Percentiles rank a stretch among this genome's conserved stretches.
Conservation (phyloP, 2,329 filamentous ascomycete genomes). For the Cadophora luteo-olivacea region DNA sequence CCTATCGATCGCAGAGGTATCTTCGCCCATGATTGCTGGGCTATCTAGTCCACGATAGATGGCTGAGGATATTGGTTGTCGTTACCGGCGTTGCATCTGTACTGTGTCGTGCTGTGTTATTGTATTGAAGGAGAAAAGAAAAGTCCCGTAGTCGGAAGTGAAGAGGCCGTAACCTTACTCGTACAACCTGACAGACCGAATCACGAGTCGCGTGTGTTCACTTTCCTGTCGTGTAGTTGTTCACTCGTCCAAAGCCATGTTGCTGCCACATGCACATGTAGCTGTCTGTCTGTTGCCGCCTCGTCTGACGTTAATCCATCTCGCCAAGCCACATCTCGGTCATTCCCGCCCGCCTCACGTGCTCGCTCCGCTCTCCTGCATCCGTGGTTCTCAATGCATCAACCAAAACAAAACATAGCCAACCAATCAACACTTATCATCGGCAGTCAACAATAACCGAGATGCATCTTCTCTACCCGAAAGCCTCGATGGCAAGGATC, state of each 20-base stretch:
- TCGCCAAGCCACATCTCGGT: slow-evolving; percentile 3
- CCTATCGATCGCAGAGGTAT: slow-evolving; percentile 34
- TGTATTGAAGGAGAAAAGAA: not conserved
- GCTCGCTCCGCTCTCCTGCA: not conserved
- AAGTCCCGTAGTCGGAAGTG: not conserved
- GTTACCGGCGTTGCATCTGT: slow-evolving; percentile 20
- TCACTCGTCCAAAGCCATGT: slow-evolving; percentile 9
- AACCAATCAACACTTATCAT: not conserved
- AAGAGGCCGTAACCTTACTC: not conserved
- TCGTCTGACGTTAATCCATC: slow-evolving; percentile 9
- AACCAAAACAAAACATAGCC: not conserved
- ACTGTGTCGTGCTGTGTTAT: not conserved
- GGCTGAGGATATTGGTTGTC: not conserved
- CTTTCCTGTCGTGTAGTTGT: not conserved
- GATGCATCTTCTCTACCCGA: slow-evolving; percentile 8
- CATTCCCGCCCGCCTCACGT: slow-evolving; percentile 1
- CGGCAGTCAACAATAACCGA: not conserved
- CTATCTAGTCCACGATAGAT: not conserved
- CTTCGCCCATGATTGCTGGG: slow-evolving; percentile 20
- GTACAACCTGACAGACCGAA: slow-evolving; percentile 1
- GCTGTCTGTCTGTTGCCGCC: not conserved
- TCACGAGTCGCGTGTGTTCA: slow-evolving; percentile 9
- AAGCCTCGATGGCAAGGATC: slow-evolving; percentile 25
- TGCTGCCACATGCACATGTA: slow-evolving; percentile 1
- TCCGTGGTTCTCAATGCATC: not conserved